phyloP scores from a whole-genome alignment of 352 stramenopile species.

The Elongisporangium anandrum region DNA sequence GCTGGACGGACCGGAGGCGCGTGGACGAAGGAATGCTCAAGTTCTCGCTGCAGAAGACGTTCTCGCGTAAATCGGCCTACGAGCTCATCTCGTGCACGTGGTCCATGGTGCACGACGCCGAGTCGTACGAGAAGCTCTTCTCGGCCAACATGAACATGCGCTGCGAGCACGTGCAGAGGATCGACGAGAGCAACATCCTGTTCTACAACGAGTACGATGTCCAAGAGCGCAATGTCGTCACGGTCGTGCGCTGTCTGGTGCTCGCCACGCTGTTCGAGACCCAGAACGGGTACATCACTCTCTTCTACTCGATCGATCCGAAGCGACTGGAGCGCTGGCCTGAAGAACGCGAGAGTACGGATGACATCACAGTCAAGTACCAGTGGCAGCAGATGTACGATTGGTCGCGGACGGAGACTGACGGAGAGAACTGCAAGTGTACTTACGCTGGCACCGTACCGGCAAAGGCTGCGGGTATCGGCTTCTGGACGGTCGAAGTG shows the following conservation, averaged over 20 bases:
- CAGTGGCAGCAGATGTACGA: slow-evolving; percentile 16
- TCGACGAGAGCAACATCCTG: slow-evolving; percentile 63
- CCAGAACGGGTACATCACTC: slow-evolving; percentile 27
- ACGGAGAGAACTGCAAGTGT: background rate
- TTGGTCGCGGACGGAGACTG: slow-evolving; percentile 8
- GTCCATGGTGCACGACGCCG: slow-evolving; percentile 28
- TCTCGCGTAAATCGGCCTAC: slow-evolving; percentile 18
- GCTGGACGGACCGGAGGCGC: slow-evolving; percentile 45
- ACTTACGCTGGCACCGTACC: background rate
- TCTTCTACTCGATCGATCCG: slow-evolving; percentile 41
- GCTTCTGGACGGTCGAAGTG: background rate
- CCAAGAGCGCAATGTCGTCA: slow-evolving; percentile 25
- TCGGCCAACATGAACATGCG: slow-evolving; percentile 40
- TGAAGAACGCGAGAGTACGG: background rate
- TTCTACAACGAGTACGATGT: slow-evolving; percentile 14
- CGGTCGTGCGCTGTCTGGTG: slow-evolving; percentile 36
- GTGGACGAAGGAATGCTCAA: slow-evolving; percentile 34
- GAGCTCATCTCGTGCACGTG: slow-evolving; percentile 30
- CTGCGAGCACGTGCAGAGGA: slow-evolving; percentile 33
- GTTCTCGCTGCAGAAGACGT: slow-evolving; percentile 56
- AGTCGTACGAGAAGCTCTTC: slow-evolving; percentile 28
- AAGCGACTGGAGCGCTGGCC: slow-evolving; percentile 3
- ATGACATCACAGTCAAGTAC: slow-evolving; percentile 5
- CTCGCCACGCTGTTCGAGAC: slow-evolving; percentile 36
- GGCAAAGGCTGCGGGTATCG: background rate